phyloP scores from a whole-genome alignment of 106 monocot species.

The Acanthochlamys bracteata region DNA sequence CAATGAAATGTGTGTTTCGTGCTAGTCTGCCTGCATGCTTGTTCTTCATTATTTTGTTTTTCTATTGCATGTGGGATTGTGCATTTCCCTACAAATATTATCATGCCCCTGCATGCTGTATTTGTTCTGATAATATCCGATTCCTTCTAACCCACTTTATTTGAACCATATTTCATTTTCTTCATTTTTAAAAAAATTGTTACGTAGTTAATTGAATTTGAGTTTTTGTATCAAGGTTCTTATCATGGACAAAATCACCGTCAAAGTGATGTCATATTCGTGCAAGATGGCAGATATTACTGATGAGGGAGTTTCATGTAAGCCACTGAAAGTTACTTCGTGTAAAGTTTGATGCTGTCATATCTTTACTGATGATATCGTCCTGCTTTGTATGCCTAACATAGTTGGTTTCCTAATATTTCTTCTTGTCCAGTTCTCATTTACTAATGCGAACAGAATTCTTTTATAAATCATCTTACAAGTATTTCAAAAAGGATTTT shows the following conservation, averaged over 20 bases:
- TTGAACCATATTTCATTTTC: background rate
- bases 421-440: background rate
- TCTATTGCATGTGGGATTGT: too few species aligned
- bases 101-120: too few species aligned
- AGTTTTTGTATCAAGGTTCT: constrained; percentile 46
- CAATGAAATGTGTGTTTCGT: too few species aligned
- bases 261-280: constrained; percentile 83
- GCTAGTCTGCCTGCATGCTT: too few species aligned
- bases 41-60: too few species aligned
- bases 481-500: too few species aligned
- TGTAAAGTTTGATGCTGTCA: background rate
- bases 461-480: too few species aligned
- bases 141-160: too few species aligned
- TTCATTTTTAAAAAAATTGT: background rate
- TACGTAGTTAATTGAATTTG: background rate
- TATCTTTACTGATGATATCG: background rate
- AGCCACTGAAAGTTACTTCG: constrained; percentile 15
- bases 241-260: constrained; percentile 93
- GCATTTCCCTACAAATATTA: too few species aligned
- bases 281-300: constrained; percentile 99
- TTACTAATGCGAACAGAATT: background rate
- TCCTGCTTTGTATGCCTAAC: background rate
- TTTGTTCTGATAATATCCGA: too few species aligned
- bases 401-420: background rate
- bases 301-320: constrained; percentile 93